Evolutionary conservation across 805 yeast species (phyloP).

Genomic region (Peterozyma toletana): DNA sequence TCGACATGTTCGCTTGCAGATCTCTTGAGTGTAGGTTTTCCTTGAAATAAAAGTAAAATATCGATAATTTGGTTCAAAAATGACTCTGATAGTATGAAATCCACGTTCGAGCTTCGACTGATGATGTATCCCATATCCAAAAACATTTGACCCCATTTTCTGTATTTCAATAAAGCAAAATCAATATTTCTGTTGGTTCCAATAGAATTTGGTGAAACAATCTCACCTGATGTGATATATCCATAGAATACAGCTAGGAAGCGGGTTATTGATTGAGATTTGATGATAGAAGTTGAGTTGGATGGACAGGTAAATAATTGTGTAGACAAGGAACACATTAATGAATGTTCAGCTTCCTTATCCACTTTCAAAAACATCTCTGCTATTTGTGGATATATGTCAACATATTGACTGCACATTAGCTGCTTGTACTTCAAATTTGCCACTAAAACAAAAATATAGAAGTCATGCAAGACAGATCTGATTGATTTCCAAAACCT

Average conservation of each 20-base stretch:
- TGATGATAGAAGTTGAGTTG: conserved; percentile 54
- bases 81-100: conserved; percentile 33
- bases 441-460: conserved; percentile 57
- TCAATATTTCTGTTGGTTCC: conserved; percentile 28
- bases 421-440: conserved; percentile 47
- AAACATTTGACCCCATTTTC: conserved; percentile 74
- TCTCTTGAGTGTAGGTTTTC: conserved; percentile 66
- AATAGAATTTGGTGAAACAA: conserved; percentile 35
- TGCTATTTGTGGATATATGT: conserved; percentile 68
- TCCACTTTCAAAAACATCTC: conserved; percentile 68
- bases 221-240: conserved; percentile 48
- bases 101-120: conserved; percentile 46
- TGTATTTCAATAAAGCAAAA: conserved; percentile 48
- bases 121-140: conserved; percentile 74
- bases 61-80: conserved; percentile 58
- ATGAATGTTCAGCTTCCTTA: conserved; percentile 81
- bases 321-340: conserved; percentile 66
- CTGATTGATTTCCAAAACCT: conserved; percentile 66
- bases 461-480: conserved; percentile 51
- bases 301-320: conserved; percentile 90
- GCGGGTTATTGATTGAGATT: conserved; percentile 57
- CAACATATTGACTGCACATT: conserved; percentile 76
- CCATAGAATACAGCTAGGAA: conserved; percentile 58
- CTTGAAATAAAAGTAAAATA: conserved; percentile 64
- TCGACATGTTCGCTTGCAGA: conserved; percentile 81